Percentiles rank a stretch among this genome's conserved stretches.
These are phyloP conservation scores for Chlorophyllum brunneum DNA, from an alignment of 768 basidiomycete species.

Conservation along the genomic window DNA sequence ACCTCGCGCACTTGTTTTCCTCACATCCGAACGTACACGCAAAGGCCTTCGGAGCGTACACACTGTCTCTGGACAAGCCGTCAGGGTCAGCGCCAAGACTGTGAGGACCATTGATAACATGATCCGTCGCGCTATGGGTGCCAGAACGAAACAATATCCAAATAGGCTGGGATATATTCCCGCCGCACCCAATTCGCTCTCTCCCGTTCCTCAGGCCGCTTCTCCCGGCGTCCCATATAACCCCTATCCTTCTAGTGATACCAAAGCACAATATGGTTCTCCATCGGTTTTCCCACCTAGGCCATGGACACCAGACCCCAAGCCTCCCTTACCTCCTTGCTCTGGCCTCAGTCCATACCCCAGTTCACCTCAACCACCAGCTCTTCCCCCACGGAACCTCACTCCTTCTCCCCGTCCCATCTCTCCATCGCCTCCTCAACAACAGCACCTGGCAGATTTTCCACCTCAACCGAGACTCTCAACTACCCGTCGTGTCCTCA, in stretches of 20 bases:
- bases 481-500: slow-evolving; percentile 45
- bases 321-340: slow-evolving; percentile 10
- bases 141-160: slow-evolving; percentile 30
- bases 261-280: slow-evolving; percentile 13
- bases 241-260: slow-evolving; percentile 10
- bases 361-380: slow-evolving; percentile 1
- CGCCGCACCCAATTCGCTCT: background rate
- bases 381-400: slow-evolving; percentile 3
- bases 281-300: background rate
- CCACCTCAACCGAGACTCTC: slow-evolving; percentile 36
- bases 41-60: slow-evolving; percentile 59
- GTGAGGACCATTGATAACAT: slow-evolving; percentile 55
- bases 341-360: background rate
- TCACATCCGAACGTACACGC: slow-evolving; percentile 56
- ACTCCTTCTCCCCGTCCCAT: slow-evolving; percentile 1
- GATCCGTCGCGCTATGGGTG: slow-evolving; percentile 54
- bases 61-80: slow-evolving; percentile 60
- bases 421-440: background rate
- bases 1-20: slow-evolving; percentile 49
- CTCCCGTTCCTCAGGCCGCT: slow-evolving; percentile 16
- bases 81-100: slow-evolving; percentile 61
- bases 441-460: slow-evolving; percentile 27
- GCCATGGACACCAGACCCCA: slow-evolving; percentile 1
- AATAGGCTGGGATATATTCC: slow-evolving; percentile 18
- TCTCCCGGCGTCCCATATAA: slow-evolving; percentile 18